Conservation (phyloP, 768 basidiomycete genomes). For the Guyanaporus albipodus region DNA sequence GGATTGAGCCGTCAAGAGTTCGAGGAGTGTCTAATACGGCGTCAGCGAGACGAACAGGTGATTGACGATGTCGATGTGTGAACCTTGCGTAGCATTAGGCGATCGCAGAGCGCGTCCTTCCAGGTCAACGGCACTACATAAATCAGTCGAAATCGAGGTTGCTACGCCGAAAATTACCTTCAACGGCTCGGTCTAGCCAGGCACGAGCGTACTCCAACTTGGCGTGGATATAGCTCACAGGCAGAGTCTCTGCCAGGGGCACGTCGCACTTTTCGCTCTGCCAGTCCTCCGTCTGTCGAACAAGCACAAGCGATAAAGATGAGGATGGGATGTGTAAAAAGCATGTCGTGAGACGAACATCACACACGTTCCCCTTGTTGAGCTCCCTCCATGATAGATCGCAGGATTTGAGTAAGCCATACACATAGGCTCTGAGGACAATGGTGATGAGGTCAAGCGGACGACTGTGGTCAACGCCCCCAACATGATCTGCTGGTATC, state of each 20-base stretch:
- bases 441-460: slow-evolving; percentile 62
- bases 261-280: slow-evolving; percentile 87
- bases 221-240: slow-evolving; percentile 48
- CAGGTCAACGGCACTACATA: slow-evolving; percentile 44
- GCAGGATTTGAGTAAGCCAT: slow-evolving; percentile 74
- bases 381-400: slow-evolving; percentile 82
- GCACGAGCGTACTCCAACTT: slow-evolving; percentile 55
- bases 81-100: slow-evolving; percentile 60
- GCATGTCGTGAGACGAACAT: slow-evolving; percentile 50
- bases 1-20: slow-evolving; percentile 24
- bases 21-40: slow-evolving; percentile 20
- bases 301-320: slow-evolving; percentile 5
- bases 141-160: slow-evolving; percentile 3
- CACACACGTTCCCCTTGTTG: slow-evolving; percentile 66
- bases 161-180: slow-evolving; percentile 32
- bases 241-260: slow-evolving; percentile 61
- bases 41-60: slow-evolving; percentile 4
- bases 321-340: slow-evolving; percentile 11
- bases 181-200: slow-evolving; percentile 51
- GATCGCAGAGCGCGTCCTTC: slow-evolving; percentile 47
- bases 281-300: slow-evolving; percentile 75
- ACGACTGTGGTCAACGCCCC: slow-evolving; percentile 39
- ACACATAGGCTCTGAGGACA: slow-evolving; percentile 62
- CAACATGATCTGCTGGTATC: slow-evolving; percentile 25
- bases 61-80: background rate